phyloP scores from a whole-genome alignment of 768 basidiomycete genomes.

The Lactarius indigo region DNA sequence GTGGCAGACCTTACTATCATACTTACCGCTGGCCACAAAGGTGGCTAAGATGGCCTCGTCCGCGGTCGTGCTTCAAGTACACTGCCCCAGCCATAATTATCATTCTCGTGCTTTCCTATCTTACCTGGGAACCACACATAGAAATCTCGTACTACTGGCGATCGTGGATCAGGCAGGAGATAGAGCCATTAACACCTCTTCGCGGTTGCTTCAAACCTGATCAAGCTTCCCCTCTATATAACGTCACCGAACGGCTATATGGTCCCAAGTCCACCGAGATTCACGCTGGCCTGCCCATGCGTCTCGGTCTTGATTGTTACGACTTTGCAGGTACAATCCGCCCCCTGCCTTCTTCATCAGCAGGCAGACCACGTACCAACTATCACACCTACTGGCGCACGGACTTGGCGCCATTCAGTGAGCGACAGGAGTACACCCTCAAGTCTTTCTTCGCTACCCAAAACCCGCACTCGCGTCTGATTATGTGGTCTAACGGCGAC shows the following conservation, averaged over 20 bases:
- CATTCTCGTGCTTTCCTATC: slow-evolving; percentile 22
- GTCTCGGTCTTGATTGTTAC: slow-evolving; percentile 85
- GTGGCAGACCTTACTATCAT: background rate
- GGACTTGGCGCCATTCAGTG: slow-evolving; percentile 77
- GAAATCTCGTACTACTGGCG: slow-evolving; percentile 79
- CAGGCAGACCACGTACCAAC: slow-evolving; percentile 47
- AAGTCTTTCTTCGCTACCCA: slow-evolving; percentile 95
- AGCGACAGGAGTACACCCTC: slow-evolving; percentile 86
- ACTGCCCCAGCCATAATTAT: slow-evolving; percentile 25
- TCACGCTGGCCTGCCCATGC: slow-evolving; percentile 76
- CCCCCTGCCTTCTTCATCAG: background rate
- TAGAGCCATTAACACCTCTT: slow-evolving; percentile 61
- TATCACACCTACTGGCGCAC: slow-evolving; percentile 95
- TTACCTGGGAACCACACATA: slow-evolving; percentile 72
- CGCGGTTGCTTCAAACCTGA: slow-evolving; percentile 70
- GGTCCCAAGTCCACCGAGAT: slow-evolving; percentile 65
- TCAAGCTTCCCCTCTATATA: slow-evolving; percentile 62
- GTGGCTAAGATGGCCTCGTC: slow-evolving; percentile 3
- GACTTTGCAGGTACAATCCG: slow-evolving; percentile 84
- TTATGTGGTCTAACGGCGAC: slow-evolving; percentile 93
- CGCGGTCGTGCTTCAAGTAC: slow-evolving; percentile 15
- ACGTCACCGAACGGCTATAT: slow-evolving; percentile 60
- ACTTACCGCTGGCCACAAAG: background rate
- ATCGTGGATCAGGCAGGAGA: slow-evolving; percentile 68
- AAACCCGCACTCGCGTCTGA: slow-evolving; percentile 55